Base-by-base conservation (phyloP, 2,329 filamentous ascomycete genomes). In the Colletotrichum ledebouriae region DNA sequence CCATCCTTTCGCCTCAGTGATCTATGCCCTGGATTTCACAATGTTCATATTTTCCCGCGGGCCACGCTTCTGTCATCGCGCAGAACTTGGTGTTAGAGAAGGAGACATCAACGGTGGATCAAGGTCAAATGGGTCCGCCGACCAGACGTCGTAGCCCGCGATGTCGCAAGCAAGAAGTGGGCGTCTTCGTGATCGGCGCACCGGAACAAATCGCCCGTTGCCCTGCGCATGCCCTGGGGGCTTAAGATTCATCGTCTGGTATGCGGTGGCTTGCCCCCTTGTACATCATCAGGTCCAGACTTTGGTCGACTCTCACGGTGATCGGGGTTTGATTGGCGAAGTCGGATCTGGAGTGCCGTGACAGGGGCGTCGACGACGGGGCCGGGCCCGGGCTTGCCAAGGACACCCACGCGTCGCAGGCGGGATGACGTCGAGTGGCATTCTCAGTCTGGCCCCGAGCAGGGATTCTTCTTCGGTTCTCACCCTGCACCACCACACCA, bases 341-440 rank as follows among this genome's bases (percentile, higher is more conserved):
- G 49, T 70, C 67, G 67, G 67, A 55, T 63, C 59, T 57, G 55
- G 25, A 41, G 59, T 68, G 67, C 67, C 63, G 67, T n/a, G 58
- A 50, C 33, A 59, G 42, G 55, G 55, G 34, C 34, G 13, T 17
- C 41, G 17, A 33, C 7, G 34, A 49, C 55, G 65, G 61, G 55
- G 64, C 55, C 55, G 25, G 61, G 10, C 65, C 65, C 49, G 42
- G 55, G 3, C 25, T 37, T 22, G 56, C 55, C 55, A 59, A 65
- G 62, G 56, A 61, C 22, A 52, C 49, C 61, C 49, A 56, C 65
- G 61, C 61, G 65, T 68, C 49, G 10, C 44, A 39, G 65, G 65
- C 65, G 65, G 65, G 33, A 68, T 68, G 65, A 68, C 65, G 65
- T 68, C 65, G 59, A 29, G 25, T 29, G 42, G 41, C 56, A 34